Base-by-base conservation (phyloP, 768 basidiomycete genomes). In the Leucocoprinus birnbaumii region DNA sequence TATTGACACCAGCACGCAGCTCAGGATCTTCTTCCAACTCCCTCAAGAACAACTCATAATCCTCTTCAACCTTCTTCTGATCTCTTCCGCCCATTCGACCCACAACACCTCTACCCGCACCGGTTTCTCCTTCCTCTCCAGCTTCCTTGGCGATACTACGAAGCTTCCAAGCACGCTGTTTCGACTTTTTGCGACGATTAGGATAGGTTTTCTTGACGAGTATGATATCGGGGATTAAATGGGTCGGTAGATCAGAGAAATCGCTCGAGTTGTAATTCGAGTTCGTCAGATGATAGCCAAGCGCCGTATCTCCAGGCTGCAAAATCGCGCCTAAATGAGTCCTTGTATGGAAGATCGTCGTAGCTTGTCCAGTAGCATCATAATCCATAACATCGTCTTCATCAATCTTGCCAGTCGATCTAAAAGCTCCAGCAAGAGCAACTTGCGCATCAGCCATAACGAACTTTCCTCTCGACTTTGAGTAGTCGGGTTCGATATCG, bases 161-260 rank as follows among this genome's bases (percentile, higher is more conserved):
- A 58, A 98, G 76, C 69, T 85, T 85, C 96, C 96, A 98, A 58
- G 75, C 82, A 48, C 97, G 78, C 4, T 89, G 71, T 71, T 84
- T 86, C 64, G 78, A 85, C 82, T 97, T 98, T 80, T 96, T 97
- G 56, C 95, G 72, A 31, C 94, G 75, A 71, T 93, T 91, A 47
- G 94, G 96, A 71, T 98, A 98, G 46, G 91, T 81, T 78, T 99
- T 98, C 76, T 91, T 91, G 58, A 97, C 88, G 14, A 99, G 83
- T 31, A 99, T 83, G 59, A 97, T 85, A 63, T 98, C 94, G 2
- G 96, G 97, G 51, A 96, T 78, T 37, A 88, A 82, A 18, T 80
- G 78, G 22, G 73, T 58, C 1, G 81, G 77, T 21, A 97, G 75
- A 25, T 77, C 70, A 4, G 91, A 84, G 64, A 87, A 98, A 53